Conservation (phyloP, 345 rosid species). For the Bretschneidera sinensis region DNA sequence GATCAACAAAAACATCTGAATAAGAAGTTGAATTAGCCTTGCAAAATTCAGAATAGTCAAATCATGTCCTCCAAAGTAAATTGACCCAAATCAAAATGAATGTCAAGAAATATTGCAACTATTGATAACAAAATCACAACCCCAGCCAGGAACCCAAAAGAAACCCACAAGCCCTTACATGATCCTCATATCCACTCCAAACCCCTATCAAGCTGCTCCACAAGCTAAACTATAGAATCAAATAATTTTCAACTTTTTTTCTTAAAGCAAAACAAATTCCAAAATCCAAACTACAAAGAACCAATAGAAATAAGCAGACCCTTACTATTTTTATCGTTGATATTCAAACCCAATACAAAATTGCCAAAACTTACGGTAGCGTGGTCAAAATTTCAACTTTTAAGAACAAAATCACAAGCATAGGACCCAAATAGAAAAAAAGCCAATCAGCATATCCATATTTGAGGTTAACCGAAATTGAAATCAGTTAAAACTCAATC, state of each 20-base stretch:
- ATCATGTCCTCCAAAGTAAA: slow-evolving; percentile 9
- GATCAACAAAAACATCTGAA: neutral
- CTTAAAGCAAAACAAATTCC: slow-evolving; percentile 5
- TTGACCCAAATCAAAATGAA: slow-evolving; percentile 4
- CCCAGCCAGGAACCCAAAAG: neutral
- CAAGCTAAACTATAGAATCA: slow-evolving; percentile 6
- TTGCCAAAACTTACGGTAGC: slow-evolving; percentile 6
- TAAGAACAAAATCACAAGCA: slow-evolving; percentile 4
- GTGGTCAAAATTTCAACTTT: neutral
- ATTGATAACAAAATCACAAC: neutral
- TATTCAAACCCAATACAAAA: slow-evolving; percentile 3
- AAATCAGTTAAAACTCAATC: slow-evolving; percentile 6
- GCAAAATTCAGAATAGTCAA: neutral
- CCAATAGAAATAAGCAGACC: neutral
- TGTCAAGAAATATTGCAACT: neutral
- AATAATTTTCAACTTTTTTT: slow-evolving; percentile 3
- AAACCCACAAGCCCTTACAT: neutral
- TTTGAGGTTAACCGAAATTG: slow-evolving; percentile 15
- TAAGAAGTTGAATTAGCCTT: slow-evolving; percentile 8
- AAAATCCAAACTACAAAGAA: neutral
- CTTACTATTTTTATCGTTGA: neutral
- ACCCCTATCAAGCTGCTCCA: neutral
- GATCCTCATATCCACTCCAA: slow-evolving; percentile 14
- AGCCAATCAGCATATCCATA: slow-evolving; percentile 13
- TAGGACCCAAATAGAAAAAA: neutral